Percentiles rank a stretch among this genome's conserved stretches.
Conservation (phyloP, 2,329 filamentous ascomycete genomes). For the Cadophora luteo-olivacea region DNA sequence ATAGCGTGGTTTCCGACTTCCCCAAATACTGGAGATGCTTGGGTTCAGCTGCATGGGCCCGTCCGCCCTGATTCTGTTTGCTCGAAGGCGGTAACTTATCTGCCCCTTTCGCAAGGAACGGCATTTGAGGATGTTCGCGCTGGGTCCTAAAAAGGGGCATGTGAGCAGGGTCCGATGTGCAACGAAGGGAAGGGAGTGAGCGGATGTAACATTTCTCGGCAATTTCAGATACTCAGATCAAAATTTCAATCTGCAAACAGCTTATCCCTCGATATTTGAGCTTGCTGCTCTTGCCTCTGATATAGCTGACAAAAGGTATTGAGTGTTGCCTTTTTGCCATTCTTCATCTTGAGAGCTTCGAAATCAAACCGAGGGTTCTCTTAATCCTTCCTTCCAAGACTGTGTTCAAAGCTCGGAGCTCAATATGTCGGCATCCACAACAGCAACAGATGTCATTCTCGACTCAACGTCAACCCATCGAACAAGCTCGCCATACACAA, state of each 20-base stretch:
- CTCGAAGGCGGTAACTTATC: too few relatives aligned
- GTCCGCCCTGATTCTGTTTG: background rate
- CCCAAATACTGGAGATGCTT: background rate
- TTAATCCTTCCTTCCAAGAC: background rate
- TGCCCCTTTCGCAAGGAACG: background rate
- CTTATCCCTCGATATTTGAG: background rate
- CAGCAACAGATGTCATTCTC: background rate
- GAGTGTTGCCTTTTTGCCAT: background rate
- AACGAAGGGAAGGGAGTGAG: background rate
- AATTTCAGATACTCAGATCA: background rate
- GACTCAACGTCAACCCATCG: background rate
- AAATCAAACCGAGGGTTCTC: background rate
- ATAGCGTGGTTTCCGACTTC: background rate
- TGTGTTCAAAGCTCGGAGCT: background rate
- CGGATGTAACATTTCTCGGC: background rate
- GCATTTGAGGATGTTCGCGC: background rate
- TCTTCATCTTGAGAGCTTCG: background rate
- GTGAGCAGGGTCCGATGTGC: background rate
- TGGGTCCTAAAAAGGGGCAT: background rate
- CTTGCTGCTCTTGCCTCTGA: background rate
- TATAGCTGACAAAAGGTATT: background rate
- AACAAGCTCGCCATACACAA: background rate
- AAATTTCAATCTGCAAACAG: background rate
- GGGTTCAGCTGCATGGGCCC: background rate
- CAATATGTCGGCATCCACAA: background rate